These are phyloP conservation scores for Vigna radiata DNA, from an alignment of 306 rosid species.

Conservation along the genomic window DNA sequence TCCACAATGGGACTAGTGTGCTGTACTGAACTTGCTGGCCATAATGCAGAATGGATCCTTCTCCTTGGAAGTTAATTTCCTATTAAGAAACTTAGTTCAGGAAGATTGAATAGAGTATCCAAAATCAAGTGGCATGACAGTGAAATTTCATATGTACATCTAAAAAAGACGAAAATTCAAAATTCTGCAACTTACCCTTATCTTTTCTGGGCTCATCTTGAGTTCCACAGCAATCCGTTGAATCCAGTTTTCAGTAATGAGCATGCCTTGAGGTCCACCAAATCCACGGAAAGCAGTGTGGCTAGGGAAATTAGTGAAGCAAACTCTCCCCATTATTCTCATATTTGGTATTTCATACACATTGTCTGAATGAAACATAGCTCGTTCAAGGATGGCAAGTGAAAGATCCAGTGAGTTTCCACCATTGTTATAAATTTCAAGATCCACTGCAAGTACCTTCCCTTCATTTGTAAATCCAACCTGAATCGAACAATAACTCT, in stretches of 20 bases:
- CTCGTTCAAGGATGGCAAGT: conserved; percentile 89
- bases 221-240: conserved; percentile 85
- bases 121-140: conserved; percentile 9
- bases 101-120: conserved; percentile 37
- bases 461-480: conserved; percentile 97
- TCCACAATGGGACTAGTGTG: conserved; percentile 78
- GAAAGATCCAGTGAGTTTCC: conserved; percentile 95
- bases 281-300: conserved; percentile 98
- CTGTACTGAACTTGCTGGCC: conserved; percentile 80
- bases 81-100: conserved; percentile 46
- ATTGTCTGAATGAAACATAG: conserved; percentile 93
- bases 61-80: conserved; percentile 95
- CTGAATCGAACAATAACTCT: conserved; percentile 49
- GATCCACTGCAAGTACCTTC: conserved; percentile 84
- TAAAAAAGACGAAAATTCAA: not conserved
- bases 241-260: conserved; percentile 93
- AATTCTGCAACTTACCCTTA: conserved; percentile 63
- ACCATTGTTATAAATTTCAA: conserved; percentile 85
- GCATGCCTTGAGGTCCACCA: conserved; percentile 99
- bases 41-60: conserved; percentile 80
- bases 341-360: conserved; percentile 96
- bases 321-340: conserved; percentile 79
- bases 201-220: conserved; percentile 83
- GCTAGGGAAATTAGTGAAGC: conserved; percentile 88
- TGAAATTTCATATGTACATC: conserved; percentile 40